A percentile compares a stretch with the other conserved stretches of the same genome.
Conservation (phyloP, 208 protist species). For the Wallacemonas sp. region DNA sequence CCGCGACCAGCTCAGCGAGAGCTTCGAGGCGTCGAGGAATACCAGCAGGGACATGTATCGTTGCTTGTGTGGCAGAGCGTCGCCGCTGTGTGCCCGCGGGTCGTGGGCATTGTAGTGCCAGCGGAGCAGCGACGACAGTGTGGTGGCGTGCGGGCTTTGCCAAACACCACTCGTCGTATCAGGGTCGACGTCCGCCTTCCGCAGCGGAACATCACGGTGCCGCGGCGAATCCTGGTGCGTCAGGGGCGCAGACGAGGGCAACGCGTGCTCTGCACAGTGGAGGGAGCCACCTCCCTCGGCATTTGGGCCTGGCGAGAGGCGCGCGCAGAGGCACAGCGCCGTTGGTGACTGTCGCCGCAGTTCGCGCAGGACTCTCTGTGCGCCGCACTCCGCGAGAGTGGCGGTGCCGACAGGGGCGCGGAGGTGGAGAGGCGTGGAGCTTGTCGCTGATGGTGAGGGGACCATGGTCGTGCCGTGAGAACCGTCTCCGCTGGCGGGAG, state of each 20-base stretch:
- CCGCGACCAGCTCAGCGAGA: not conserved
- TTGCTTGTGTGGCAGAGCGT: constrained; percentile 61
- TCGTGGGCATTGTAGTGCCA: constrained; percentile 80
- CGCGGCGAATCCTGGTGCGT: too few species aligned
- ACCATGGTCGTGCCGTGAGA: too few species aligned
- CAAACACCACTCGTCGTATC: constrained; percentile 62
- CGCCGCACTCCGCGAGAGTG: too few species aligned
- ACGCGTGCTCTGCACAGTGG: too few species aligned
- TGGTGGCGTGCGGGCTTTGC: constrained; percentile 10
- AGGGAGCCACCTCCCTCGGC: too few species aligned
- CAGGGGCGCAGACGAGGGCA: too few species aligned
- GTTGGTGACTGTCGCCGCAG: too few species aligned
- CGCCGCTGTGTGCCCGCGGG: constrained; percentile 74
- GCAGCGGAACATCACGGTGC: constrained; percentile 24
- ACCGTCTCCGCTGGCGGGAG: too few species aligned
- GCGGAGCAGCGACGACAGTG: constrained; percentile 46
- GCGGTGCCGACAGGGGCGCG: not conserved
- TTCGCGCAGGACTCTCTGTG: too few species aligned
- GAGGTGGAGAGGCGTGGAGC: too few species aligned
- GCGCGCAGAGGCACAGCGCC: constrained; percentile 32
- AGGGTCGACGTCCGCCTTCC: constrained; percentile 54
- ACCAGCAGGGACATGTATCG: constrained; percentile 50
- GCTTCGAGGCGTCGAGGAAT: constrained; percentile 66
- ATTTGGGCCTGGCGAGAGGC: constrained; percentile 18
- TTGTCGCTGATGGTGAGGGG: too few species aligned